Conservation (phyloP, 2,329 filamentous ascomycete genomes). For the Cyphellophora attinorum region DNA sequence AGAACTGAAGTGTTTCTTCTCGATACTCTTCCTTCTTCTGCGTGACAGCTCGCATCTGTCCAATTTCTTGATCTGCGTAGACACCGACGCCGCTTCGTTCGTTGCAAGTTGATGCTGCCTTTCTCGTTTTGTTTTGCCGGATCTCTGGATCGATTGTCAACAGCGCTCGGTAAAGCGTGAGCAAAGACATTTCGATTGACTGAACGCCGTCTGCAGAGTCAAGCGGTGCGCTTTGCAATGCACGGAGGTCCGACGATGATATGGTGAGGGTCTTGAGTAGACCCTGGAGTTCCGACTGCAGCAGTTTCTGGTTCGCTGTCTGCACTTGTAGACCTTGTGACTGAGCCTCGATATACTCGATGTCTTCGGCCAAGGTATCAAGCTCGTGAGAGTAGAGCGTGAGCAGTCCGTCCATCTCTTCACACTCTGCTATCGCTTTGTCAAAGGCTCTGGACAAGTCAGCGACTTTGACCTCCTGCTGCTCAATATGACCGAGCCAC, state of each 20-base stretch:
- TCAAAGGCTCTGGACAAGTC: slow-evolving; percentile 81
- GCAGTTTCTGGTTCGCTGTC: slow-evolving; percentile 88
- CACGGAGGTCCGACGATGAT: slow-evolving; percentile 62
- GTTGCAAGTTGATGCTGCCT: slow-evolving; percentile 31
- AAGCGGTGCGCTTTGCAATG: slow-evolving; percentile 63
- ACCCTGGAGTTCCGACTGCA: slow-evolving; percentile 80
- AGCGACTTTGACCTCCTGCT: slow-evolving; percentile 82
- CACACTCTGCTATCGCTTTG: slow-evolving; percentile 84
- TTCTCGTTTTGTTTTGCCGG: slow-evolving; percentile 44
- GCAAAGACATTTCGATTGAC: slow-evolving; percentile 66
- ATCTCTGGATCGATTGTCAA: slow-evolving; percentile 82
- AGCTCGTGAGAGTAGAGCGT: slow-evolving; percentile 93
- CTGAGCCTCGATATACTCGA: slow-evolving; percentile 94
- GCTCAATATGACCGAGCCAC: slow-evolving; percentile 73
- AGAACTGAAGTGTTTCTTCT: slow-evolving; percentile 64
- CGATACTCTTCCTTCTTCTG: slow-evolving; percentile 90
- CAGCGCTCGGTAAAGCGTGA: slow-evolving; percentile 85
- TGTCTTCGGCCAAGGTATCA: slow-evolving; percentile 91
- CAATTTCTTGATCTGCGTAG: slow-evolving; percentile 62
- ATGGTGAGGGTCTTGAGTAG: slow-evolving; percentile 89
- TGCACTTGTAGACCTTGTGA: slow-evolving; percentile 95
- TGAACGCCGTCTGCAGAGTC: slow-evolving; percentile 61
- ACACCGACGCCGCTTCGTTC: slow-evolving; percentile 36
- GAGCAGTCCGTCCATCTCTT: slow-evolving; percentile 87
- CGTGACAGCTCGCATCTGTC: slow-evolving; percentile 85